Conservation (phyloP, 1,284 basidiomycete species). For the Ceratorhiza oryzae-sativae region DNA sequence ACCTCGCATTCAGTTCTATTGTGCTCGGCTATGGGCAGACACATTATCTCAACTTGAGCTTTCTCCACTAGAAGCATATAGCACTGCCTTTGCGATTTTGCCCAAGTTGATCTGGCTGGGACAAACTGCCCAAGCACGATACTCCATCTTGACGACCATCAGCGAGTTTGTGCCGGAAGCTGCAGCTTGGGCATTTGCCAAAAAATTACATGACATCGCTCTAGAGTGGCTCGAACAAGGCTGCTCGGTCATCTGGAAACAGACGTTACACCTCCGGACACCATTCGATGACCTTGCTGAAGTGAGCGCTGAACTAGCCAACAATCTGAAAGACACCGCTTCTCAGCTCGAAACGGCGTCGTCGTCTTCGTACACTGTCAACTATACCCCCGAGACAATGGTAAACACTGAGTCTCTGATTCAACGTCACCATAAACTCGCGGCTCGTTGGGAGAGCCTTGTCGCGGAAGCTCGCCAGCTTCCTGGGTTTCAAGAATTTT, state of each 20-base stretch:
- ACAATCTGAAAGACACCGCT: neutral
- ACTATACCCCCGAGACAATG: neutral
- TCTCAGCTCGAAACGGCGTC: neutral
- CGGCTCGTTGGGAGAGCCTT: neutral
- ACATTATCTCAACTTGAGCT: neutral
- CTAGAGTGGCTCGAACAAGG: slow-evolving; percentile 12
- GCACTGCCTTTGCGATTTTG: neutral
- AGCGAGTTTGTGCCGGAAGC: neutral
- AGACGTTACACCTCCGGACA: neutral
- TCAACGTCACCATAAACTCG: neutral
- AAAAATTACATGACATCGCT: neutral
- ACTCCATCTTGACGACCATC: neutral
- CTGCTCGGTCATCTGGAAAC: neutral
- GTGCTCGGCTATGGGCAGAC: neutral
- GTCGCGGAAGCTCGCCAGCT: neutral
- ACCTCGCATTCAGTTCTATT: too few relatives aligned
- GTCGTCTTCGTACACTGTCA: too few relatives aligned
- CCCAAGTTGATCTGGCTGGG: slow-evolving; percentile 7
- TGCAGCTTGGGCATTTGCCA: neutral
- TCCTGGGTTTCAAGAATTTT: neutral
- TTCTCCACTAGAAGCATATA: neutral
- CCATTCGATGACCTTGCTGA: neutral
- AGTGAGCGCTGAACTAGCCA: neutral
- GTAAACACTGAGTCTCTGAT: neutral
- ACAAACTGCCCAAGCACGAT: neutral